Base-by-base conservation (phyloP, 225 moss, liverwort and hornwort genomes). In the Bryum argenteum region DNA sequence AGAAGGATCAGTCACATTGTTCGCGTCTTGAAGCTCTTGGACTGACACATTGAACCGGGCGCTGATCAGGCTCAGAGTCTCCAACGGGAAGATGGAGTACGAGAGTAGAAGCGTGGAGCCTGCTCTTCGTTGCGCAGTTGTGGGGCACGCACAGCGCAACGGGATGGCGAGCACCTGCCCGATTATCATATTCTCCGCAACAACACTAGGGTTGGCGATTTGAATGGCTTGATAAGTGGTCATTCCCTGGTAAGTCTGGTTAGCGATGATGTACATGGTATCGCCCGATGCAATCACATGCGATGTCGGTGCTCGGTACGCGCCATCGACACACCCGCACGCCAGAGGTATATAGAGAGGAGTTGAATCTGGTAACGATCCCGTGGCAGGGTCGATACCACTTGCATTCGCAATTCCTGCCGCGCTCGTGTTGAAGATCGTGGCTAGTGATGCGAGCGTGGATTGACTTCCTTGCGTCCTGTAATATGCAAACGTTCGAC, bases 271-370 rank as follows among this genome's bases (percentile, higher is more conserved):
- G 41, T 12, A 74, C 59, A 73, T 74, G 17, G 82, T 78, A 13
- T 82, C 78, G 10, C 23, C 66, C 0, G 1, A 0, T 10, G 9
- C 57, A 23, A 93, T 67, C 43, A 8, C 58, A 33, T 81, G 73
- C 10, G 67, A 63, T 20, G 87, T 76, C 11, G 73, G 64, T 20
- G 82, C 80, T 52, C 78, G 68, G n/a, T 83, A 89, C 1, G 74
- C 65, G 10, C 48, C 54, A 51, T 77, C 81, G n/a, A 8, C 54
- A 58, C 93, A 93, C 6, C 67, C 65, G 66, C 93, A 93, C 37
- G 66, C 72, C 12, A 93, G 53, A 11, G 87, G 89, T 45, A 93
- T 42, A 38, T 85, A 62, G 8, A 93, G 62, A 48, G 82, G 76
- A 23, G 65, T 57, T 55, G 54, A 22, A 33, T 54, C 13, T 11